Conservation (phyloP, 2,329 filamentous ascomycete genomes). For the Exophiala dermatitidis region DNA sequence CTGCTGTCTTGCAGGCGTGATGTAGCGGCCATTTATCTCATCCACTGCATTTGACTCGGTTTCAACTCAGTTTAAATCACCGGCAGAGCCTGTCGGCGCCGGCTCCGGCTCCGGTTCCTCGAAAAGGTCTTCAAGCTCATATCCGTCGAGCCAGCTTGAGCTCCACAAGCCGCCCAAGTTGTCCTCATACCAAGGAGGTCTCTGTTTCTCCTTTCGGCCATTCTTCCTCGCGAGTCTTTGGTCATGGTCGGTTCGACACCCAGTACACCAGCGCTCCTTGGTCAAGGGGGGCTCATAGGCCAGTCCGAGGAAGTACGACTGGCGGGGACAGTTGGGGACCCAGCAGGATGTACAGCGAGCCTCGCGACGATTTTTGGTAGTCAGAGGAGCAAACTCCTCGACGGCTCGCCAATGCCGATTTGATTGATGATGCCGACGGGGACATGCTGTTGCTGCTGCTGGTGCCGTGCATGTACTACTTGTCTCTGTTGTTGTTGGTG, state of each 20-base stretch:
- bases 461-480: background rate
- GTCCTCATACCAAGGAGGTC: background rate
- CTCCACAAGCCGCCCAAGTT: constrained; percentile 2
- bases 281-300: constrained; percentile 14
- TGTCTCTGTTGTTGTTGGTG: background rate
- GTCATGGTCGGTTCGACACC: constrained; percentile 12
- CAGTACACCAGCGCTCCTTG: constrained; percentile 18
- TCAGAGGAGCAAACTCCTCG: constrained; percentile 11
- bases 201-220: background rate
- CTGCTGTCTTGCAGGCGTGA: no score
- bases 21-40: no score
- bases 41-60: background rate
- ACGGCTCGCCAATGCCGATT: constrained; percentile 11
- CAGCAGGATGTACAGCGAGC: constrained; percentile 16
- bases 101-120: background rate
- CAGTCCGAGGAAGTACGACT: constrained; percentile 10
- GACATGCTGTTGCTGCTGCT: background rate
- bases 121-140: constrained; percentile 6
- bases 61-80: background rate
- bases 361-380: constrained; percentile 11
- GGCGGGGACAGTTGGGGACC: constrained; percentile 16
- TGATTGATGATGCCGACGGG: no score
- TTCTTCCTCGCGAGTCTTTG: constrained; percentile 5
- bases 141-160: background rate
- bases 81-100: no score